Evolutionary conservation across 108 stramenopile species (phyloP).

Genomic region (Pseudonitzschia delicatissima): DNA sequence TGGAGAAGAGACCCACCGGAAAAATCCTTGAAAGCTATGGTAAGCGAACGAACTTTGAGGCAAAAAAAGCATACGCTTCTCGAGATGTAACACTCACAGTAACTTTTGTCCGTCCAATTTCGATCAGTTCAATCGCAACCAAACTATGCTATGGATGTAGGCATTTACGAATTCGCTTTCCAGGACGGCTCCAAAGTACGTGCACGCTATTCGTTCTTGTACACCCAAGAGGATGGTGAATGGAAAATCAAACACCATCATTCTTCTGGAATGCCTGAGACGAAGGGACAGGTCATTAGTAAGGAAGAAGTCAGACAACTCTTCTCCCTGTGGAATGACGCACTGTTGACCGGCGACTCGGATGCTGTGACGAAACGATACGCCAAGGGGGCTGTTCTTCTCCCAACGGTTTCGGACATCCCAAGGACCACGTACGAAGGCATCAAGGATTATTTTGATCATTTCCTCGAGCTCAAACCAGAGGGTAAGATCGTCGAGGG

Average conservation of each 20-base stretch:
- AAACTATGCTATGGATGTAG: slow-evolving; percentile 33
- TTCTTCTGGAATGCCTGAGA: slow-evolving; percentile 47
- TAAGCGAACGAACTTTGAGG: too few species aligned
- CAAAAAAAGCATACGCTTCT: too few species aligned
- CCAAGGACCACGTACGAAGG: slow-evolving; percentile 47
- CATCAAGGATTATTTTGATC: slow-evolving; percentile 64
- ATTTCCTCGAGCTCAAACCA: slow-evolving; percentile 46
- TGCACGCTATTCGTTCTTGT: slow-evolving; percentile 45
- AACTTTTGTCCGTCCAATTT: too few species aligned
- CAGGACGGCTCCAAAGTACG: slow-evolving; percentile 30
- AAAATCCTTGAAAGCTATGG: slow-evolving; percentile 44
- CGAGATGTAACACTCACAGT: too few species aligned
- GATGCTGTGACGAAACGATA: slow-evolving; percentile 26
- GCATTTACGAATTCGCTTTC: slow-evolving; percentile 53
- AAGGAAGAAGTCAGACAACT: slow-evolving; percentile 37
- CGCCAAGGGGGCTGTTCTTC: slow-evolving; percentile 42
- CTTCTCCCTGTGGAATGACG: slow-evolving; percentile 47
- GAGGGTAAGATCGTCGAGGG: slow-evolving; percentile 55
- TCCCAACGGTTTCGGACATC: slow-evolving; percentile 54
- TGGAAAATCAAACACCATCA: slow-evolving; percentile 67
- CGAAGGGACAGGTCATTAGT: too few species aligned
- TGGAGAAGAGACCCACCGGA: slow-evolving; percentile 53
- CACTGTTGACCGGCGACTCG: slow-evolving; percentile 23
- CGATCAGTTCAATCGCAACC: too few species aligned
- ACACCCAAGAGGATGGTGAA: slow-evolving; percentile 24